phyloP scores from a whole-genome alignment of 257 asterid species.

The Solanum lycopersicoides region DNA sequence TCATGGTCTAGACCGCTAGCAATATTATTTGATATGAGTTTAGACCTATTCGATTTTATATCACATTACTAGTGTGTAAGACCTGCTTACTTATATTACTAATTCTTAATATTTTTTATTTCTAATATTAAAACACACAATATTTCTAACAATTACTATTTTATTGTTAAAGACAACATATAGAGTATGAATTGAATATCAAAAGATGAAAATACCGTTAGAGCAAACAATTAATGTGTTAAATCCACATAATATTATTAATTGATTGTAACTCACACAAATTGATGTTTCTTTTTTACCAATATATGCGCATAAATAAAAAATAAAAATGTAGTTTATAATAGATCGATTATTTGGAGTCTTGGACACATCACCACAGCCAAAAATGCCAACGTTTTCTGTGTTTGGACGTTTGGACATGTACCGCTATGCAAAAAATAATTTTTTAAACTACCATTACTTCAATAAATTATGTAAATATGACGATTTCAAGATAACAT shows the following conservation, averaged over 20 bases:
- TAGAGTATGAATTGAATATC: not conserved
- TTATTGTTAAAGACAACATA: not conserved
- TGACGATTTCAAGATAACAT: not conserved
- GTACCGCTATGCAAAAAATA: not conserved
- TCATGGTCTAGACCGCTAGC: too few relatives aligned
- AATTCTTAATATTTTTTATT: too few relatives aligned
- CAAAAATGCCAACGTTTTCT: not conserved
- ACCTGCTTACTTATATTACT: too few relatives aligned
- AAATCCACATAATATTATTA: not conserved
- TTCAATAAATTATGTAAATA: not conserved
- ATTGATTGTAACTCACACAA: not conserved
- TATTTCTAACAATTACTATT: not conserved
- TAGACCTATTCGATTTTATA: too few relatives aligned
- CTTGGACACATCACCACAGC: not conserved
- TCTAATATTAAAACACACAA: too few relatives aligned
- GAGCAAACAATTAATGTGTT: not conserved
- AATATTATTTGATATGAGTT: too few relatives aligned
- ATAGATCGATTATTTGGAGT: not conserved
- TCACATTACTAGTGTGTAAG: too few relatives aligned
- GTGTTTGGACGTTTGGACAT: not conserved
- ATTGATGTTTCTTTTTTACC: not conserved
- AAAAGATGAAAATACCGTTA: not conserved
- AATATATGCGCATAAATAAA: not conserved
- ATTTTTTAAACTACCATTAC: not conserved
- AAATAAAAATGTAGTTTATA: not conserved